A percentile compares a stretch with the other conserved stretches of the same genome.
phyloP scores from a whole-genome alignment of 441 rosid species.

The Syzygium malaccense region DNA sequence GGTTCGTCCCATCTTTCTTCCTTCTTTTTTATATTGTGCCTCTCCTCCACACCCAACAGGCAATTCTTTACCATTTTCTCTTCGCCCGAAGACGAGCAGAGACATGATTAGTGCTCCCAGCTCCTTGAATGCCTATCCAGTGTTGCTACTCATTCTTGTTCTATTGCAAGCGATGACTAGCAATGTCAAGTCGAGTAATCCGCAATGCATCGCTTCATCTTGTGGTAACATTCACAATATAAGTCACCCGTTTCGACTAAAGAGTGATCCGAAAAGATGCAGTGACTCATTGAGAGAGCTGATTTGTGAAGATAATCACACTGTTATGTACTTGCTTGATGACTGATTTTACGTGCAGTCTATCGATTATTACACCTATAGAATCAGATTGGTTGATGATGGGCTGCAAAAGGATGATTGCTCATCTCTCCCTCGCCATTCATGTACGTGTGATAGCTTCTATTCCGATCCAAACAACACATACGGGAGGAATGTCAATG shows the following conservation, averaged over 20 bases:
- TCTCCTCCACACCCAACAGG: accelerated
- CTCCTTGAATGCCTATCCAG: accelerated
- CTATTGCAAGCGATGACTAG: accelerated
- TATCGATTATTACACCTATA: accelerated
- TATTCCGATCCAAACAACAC: too few relatives aligned
- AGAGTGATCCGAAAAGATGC: neutral
- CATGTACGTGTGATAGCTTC: neutral
- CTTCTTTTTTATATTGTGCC: neutral
- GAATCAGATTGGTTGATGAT: neutral
- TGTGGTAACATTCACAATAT: neutral
- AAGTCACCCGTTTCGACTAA: neutral
- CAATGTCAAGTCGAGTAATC: accelerated
- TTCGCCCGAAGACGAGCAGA: accelerated
- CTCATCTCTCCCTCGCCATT: neutral
- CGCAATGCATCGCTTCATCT: accelerated
- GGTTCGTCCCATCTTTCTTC: neutral
- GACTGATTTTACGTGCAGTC: neutral
- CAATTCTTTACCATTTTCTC: neutral
- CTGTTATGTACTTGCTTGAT: accelerated
- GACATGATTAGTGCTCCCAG: neutral
- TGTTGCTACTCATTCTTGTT: neutral
- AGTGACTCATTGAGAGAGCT: neutral
- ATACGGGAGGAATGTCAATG: accelerated
- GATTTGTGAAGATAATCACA: neutral
- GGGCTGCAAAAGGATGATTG: neutral